A percentile compares a stretch with the other conserved stretches of the same genome.
Conservation (phyloP, 1,284 basidiomycete species). For the Lentinula novae-zelandiae region DNA sequence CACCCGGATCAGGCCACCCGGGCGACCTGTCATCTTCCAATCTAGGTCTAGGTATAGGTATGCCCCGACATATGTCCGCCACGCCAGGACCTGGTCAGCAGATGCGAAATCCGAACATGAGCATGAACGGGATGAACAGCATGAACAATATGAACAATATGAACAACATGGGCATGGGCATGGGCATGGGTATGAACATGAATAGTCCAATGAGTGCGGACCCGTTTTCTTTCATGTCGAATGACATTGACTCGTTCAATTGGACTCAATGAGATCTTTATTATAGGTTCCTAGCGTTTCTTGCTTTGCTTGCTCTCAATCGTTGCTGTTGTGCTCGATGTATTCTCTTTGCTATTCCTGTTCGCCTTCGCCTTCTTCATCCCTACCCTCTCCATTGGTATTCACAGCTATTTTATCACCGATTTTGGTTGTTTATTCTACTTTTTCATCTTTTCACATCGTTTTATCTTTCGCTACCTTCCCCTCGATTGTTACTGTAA, state of each 20-base stretch:
- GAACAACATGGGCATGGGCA: conserved; percentile 1
- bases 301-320: conserved; percentile 14
- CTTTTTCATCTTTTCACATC: conserved; percentile 16
- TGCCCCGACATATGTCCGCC: conserved; percentile 13
- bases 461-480: conserved; percentile 19
- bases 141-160: conserved; percentile 3
- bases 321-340: conserved; percentile 1
- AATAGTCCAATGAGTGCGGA: conserved; percentile 17
- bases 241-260: conserved; percentile 48
- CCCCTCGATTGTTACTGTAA: conserved; percentile 1
- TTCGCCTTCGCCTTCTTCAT: neutral
- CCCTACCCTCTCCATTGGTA: neutral
- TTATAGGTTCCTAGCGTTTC: conserved; percentile 16
- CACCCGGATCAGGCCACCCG: conserved; percentile 22
- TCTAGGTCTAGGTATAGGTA: conserved; percentile 10
- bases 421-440: conserved; percentile 13
- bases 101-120: conserved; percentile 31
- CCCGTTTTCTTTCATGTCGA: conserved; percentile 19
- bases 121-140: conserved; percentile 3
- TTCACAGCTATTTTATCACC: conserved; percentile 13
- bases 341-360: neutral
- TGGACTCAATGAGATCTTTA: conserved; percentile 36
- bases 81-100: conserved; percentile 12
- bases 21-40: conserved; percentile 11
- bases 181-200: conserved; percentile 12